Conservation (phyloP, 805 yeast genomes). For the Saturnispora diversa region DNA sequence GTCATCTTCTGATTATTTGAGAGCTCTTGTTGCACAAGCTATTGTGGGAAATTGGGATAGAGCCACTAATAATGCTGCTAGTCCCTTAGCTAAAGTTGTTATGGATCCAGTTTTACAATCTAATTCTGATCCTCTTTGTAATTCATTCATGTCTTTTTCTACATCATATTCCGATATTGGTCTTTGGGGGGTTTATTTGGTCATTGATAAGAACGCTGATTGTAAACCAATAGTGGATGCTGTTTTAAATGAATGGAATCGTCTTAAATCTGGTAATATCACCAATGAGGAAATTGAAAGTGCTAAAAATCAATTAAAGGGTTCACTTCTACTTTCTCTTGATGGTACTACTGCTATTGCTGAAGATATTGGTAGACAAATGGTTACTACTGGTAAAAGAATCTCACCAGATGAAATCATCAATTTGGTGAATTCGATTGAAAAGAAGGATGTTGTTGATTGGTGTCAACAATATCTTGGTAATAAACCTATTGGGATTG, state of each 20-base stretch:
- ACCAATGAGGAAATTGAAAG: constrained; percentile 83
- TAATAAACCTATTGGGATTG: constrained; percentile 39
- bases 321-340: constrained; percentile 76
- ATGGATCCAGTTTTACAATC: constrained; percentile 40
- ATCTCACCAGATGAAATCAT: constrained; percentile 68
- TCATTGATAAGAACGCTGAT: constrained; percentile 66
- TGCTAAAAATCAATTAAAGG: constrained; percentile 91
- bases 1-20: constrained; percentile 92
- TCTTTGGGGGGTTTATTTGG: constrained; percentile 91
- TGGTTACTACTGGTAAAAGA: constrained; percentile 85
- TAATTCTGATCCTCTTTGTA: constrained; percentile 63
- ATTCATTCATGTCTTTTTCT: constrained; percentile 92
- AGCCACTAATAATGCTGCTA: constrained; percentile 71
- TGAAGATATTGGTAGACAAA: constrained; percentile 95
- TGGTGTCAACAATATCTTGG: constrained; percentile 55
- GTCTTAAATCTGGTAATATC: constrained; percentile 71
- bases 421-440: constrained; percentile 65
- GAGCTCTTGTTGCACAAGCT: constrained; percentile 93
- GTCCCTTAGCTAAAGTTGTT: constrained; percentile 63
- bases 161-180: constrained; percentile 98
- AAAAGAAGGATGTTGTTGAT: constrained; percentile 66
- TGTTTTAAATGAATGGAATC: constrained; percentile 78
- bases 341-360: constrained; percentile 96
- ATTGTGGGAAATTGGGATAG: constrained; percentile 97
- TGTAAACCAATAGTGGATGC: constrained; percentile 64